Conservation (phyloP, 768 basidiomycete species). For the Lactarius evosmus region DNA sequence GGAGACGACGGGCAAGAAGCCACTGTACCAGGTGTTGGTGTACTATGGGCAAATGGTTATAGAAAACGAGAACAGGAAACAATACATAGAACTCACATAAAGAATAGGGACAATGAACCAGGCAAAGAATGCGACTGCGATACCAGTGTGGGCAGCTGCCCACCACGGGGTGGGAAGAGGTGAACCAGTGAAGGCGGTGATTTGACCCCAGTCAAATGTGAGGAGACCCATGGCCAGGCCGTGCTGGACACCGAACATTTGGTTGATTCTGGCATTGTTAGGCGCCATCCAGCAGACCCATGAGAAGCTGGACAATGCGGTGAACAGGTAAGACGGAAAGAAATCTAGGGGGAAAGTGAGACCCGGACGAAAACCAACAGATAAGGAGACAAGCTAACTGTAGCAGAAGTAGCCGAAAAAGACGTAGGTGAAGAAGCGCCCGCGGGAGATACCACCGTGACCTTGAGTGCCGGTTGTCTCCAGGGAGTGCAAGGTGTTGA, state of each 20-base stretch:
- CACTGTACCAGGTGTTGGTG: conserved; percentile 52
- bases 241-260: conserved; percentile 59
- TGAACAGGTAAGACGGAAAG: conserved; percentile 9
- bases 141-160: conserved; percentile 87
- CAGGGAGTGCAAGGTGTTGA: conserved; percentile 42
- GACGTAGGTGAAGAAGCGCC: conserved; percentile 48
- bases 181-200: conserved; percentile 56
- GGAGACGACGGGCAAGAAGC: conserved; percentile 4
- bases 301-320: conserved; percentile 49
- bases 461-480: conserved; percentile 42
- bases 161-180: conserved; percentile 59
- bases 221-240: conserved; percentile 60
- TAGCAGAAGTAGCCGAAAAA: conserved; percentile 39
- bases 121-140: conserved; percentile 78
- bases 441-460: conserved; percentile 47
- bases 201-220: conserved; percentile 90
- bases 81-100: conserved; percentile 41
- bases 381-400: conserved; percentile 45
- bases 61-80: background rate
- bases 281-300: conserved; percentile 91
- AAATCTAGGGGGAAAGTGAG: background rate
- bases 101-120: conserved; percentile 4
- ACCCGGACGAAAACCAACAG: background rate
- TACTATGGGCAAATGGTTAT: conserved; percentile 36
- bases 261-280: conserved; percentile 62